Evolutionary conservation across 2,329 filamentous ascomycete genomes (phyloP), one percentile per base, ranked within the genome.

Genomic region (Aspergillus sp.): DNA sequence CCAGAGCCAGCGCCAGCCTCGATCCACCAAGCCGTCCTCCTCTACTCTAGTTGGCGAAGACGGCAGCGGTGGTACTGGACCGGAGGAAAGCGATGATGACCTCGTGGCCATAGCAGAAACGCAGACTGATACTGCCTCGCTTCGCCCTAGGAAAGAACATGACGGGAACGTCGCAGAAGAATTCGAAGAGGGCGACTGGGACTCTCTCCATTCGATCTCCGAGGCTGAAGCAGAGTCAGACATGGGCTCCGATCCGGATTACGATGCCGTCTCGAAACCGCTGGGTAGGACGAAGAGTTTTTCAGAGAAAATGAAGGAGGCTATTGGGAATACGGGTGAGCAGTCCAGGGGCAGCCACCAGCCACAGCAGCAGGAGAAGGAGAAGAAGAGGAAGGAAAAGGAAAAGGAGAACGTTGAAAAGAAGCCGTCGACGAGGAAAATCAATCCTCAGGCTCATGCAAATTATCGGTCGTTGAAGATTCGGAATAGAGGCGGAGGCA

Each of bases 381-480:
- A 60, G 15, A 64, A 67, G 25, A 45, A 56, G 14, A 52, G 60
- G 6, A 21, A 44, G 37, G 56, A 52, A 23, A 63, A 70, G 52
- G 58, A 63, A 37, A 53, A 65, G 23, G 62, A 68, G 40, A 51
- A 65, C 17, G 62, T 67, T 40, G 64, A 65, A 37, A 68, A 70
- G 45, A 69, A 67, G 46, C 61, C 68, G 33, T 64, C 62, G 12
- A 52, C 62, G 31, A 69, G 73, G 35, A 79, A 75, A 61, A 65
- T 79, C 55, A 79, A 79, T 46, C 72, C 77, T 0, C 69, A 76
- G 46, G 75, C 79, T 15, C 79, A 81, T 70, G 77, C 77, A 15
- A 81, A 81, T 61, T 81, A 79, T 58, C 70, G 78, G 14, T 75
- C 77, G 11, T 60, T 81, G 62, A 81, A 80, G 62, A 79, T 81